Evolutionary conservation across 2,329 filamentous ascomycete species (phyloP), one percentile per base, ranked within the genome.

Genomic region (Aaosphaeria pasadenensis): DNA sequence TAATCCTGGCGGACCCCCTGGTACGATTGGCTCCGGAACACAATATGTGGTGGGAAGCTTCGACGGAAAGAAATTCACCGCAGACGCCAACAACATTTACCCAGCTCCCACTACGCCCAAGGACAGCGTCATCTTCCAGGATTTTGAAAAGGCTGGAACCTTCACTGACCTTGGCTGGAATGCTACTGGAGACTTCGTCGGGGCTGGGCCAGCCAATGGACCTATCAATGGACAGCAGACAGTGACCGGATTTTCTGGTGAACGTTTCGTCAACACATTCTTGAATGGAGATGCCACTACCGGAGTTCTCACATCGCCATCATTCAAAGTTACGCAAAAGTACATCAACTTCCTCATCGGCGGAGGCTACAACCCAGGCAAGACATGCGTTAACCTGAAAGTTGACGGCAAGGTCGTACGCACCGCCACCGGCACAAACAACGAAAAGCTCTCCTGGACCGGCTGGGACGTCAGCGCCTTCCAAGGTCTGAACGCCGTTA

Each of bases 301-400:
- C 35, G 43, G 43, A 45, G 39, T 33, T 11, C 43, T 45, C 43
- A 45, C 43, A 38, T 45, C 43, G 5, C 43, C 43, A 2, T 45
- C 30, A 39, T 45, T 45, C 39, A 45, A 45, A 13, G 39, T 45
- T 36, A 36, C 43, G n/a, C 43, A 45, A 17, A 45, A 45, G 33
- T 45, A 45, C 31, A 45, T 45, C 43, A 45, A 45, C 43, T 45
- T 45, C 17, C 43, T 45, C 17, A 45, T 45, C 33, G 43, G 43
- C 11, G 43, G 43, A 33, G 43, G 43, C n/a, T 45, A 45, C 39
- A 28, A 11, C 9, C 43, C 43, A 38, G n/a, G 30, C 38, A 13
- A 45, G 43, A 38, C 43, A 45, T 13, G 31, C 43, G 39, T 45
- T 33, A 45, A 45, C 31, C 29, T 45, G 5, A 45, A 45, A 31